Conservation (phyloP, 257 asterid genomes). For the Solanum raphanifolium region DNA sequence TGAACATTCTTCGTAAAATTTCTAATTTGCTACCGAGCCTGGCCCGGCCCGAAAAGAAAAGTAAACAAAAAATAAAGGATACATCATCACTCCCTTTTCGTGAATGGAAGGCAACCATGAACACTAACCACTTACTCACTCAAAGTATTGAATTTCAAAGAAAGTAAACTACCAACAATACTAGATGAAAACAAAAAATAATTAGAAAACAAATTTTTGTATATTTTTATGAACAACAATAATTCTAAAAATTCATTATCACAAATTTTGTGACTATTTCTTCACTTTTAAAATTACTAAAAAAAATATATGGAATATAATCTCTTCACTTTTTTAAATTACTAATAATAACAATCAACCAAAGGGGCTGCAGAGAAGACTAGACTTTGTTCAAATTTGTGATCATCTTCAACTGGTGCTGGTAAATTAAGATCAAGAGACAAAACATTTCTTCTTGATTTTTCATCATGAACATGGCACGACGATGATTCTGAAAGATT, state of each 20-base stretch:
- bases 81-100: constrained; percentile 57
- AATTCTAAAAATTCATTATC: background rate
- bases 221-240: background rate
- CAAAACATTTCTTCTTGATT: background rate
- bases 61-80: background rate
- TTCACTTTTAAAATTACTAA: background rate
- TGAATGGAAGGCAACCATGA: constrained; percentile 66
- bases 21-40: too few species aligned
- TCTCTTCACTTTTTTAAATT: background rate
- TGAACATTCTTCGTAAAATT: background rate
- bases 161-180: constrained; percentile 13
- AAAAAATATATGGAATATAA: background rate
- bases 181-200: background rate
- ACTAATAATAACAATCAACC: constrained; percentile 6
- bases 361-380: constrained; percentile 3
- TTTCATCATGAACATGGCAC: background rate
- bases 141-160: constrained; percentile 29
- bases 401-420: constrained; percentile 6
- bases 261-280: background rate
- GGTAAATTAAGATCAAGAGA: constrained; percentile 5
- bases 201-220: background rate
- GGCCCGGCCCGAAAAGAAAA: background rate
- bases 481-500: background rate
- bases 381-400: constrained; percentile 8
- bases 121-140: constrained; percentile 39